Evolutionary conservation across 805 yeast species (phyloP).

Genomic region (Lipomyces yamadae): DNA sequence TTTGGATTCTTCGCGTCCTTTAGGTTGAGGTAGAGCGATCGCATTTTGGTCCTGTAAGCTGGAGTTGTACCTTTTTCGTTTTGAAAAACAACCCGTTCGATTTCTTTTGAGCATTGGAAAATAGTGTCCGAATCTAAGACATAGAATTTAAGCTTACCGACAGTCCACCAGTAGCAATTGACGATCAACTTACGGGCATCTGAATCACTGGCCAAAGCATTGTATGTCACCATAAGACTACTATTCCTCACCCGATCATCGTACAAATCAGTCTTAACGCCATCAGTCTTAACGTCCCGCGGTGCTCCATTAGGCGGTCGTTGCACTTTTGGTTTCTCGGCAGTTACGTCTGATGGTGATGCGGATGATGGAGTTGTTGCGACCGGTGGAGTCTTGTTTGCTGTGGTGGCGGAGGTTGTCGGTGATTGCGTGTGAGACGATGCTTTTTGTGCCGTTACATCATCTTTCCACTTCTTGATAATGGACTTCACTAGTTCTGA

Average conservation of each 20-base stretch:
- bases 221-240: conserved; percentile 80
- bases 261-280: conserved; percentile 69
- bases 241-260: conserved; percentile 82
- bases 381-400: conserved; percentile 36
- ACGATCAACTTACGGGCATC: conserved; percentile 44
- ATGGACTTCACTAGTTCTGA: conserved; percentile 75
- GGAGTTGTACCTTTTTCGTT: conserved; percentile 57
- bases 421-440: background rate
- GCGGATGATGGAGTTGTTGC: conserved; percentile 22
- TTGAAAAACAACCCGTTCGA: conserved; percentile 73
- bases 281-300: conserved; percentile 83
- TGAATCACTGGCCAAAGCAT: conserved; percentile 85
- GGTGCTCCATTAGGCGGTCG: conserved; percentile 51
- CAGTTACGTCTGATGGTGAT: conserved; percentile 4
- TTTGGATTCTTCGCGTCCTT: conserved; percentile 90
- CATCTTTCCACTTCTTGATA: conserved; percentile 88
- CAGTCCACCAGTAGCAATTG: background rate
- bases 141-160: background rate
- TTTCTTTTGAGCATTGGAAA: conserved; percentile 64
- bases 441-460: conserved; percentile 58
- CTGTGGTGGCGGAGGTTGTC: conserved; percentile 37
- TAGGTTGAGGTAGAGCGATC: conserved; percentile 84
- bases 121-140: conserved; percentile 59
- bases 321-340: conserved; percentile 21
- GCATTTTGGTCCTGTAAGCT: conserved; percentile 76